Conservation (phyloP, 2,329 filamentous ascomycete species). For the Pseudocercospora pini-densiflorae region DNA sequence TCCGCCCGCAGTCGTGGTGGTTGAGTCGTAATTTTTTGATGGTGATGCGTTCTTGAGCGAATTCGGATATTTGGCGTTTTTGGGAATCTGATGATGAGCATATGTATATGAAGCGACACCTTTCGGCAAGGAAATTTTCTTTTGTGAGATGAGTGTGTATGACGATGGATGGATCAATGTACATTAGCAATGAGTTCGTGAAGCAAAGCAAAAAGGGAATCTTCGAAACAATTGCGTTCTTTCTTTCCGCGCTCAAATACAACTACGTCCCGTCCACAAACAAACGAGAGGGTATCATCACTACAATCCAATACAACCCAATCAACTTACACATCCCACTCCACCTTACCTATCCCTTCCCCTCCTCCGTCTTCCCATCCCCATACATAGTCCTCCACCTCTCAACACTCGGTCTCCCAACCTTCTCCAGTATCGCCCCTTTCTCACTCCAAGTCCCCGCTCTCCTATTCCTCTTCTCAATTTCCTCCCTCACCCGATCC, state of each 20-base stretch:
- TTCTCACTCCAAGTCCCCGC: neutral
- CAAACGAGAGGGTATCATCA: neutral
- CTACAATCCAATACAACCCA: too few species aligned
- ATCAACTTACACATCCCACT: too few species aligned
- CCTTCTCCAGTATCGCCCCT: neutral
- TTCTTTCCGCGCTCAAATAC: too few species aligned
- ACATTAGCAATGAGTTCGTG: neutral
- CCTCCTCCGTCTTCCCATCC: neutral
- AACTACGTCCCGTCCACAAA: neutral
- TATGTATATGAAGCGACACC: neutral
- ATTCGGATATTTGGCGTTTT: neutral
- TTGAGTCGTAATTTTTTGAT: conserved; percentile 10
- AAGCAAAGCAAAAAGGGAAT: too few species aligned
- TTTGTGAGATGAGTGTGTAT: neutral
- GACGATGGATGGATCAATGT: neutral
- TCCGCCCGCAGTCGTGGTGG: conserved; percentile 15
- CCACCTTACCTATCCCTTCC: too few species aligned
- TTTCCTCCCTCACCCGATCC: neutral
- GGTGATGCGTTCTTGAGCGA: neutral
- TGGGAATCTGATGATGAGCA: neutral
- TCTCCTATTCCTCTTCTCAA: neutral
- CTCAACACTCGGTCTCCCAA: neutral
- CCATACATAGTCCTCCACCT: neutral
- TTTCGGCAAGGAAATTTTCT: neutral
- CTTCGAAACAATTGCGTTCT: too few species aligned